A percentile compares a stretch with the other conserved stretches of the same genome.
These are phyloP conservation scores for Solanum gracilifrons DNA, from an alignment of 257 asterid species.

Conservation along the genomic window DNA sequence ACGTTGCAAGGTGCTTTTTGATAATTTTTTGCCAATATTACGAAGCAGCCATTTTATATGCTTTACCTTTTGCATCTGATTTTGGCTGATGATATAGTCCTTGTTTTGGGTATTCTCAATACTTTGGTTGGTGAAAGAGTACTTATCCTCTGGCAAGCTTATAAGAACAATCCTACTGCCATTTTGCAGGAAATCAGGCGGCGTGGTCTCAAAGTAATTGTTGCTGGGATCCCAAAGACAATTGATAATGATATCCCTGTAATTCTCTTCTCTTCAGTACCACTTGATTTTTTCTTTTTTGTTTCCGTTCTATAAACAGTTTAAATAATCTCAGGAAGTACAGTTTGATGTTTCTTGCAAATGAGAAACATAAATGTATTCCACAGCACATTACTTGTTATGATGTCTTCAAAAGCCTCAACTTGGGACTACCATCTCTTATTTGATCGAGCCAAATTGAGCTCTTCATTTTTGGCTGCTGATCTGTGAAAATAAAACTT, in stretches of 20 bases:
- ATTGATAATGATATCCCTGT: conserved; percentile 96
- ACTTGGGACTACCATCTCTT: not conserved
- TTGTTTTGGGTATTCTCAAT: not conserved
- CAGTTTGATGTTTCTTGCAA: not conserved
- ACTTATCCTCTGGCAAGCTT: not conserved
- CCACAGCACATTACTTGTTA: not conserved
- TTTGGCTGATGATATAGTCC: not conserved
- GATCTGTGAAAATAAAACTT: not conserved
- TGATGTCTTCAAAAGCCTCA: not conserved
- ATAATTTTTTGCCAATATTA: not conserved
- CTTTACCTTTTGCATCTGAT: not conserved
- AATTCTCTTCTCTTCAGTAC: conserved; percentile 11
- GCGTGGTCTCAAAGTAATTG: conserved; percentile 77
- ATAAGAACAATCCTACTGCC: not conserved
- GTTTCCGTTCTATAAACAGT: not conserved
- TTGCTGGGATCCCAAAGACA: conserved; percentile 91
- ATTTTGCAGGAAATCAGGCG: conserved; percentile 66
- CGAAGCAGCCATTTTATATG: not conserved
- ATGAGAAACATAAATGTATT: not conserved
- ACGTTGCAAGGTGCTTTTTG: not conserved
- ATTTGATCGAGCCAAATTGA: not conserved
- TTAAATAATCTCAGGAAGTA: not conserved
- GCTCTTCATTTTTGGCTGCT: not conserved
- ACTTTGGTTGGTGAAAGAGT: not conserved
- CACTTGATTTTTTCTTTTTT: not conserved